Evolutionary conservation across 108 stramenopile genomes (phyloP), one percentile per base, ranked within the genome.

Genomic region (Skeletonema marinoi): DNA sequence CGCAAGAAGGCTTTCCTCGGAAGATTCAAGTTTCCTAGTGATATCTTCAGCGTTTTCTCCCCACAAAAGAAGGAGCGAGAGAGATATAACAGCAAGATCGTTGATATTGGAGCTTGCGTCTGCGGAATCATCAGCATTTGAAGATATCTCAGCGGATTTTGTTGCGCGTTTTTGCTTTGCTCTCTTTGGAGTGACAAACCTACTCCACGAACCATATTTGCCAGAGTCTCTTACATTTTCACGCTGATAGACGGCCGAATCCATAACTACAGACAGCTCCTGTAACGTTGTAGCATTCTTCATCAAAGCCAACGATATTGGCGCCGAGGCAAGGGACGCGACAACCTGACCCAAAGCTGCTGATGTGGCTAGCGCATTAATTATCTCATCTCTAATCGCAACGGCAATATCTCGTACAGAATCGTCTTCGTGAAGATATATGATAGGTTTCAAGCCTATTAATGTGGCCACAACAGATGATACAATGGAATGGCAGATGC

Each of bases 121-220:
- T 14, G 17, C 30, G 29, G 33, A 19, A 44, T 12, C 32, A 35
- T 63, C 61, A 65, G 41, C 4, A 39, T 38, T 25, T 2, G 46
- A 58, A 14, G 21, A 46, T 51, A 25, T 32, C 11, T 48, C 61
- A 36, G 61, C 30, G 42, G 64, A 59, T 69, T 36, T 50, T 35
- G 68, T 48, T 33, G 32, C 48, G 25, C 62, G 35, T 16, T 69
- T 80, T 54, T 80, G 71, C 25, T 59, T 73, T 58, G 79, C 79
- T 44, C 80, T 70, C 38, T 81, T 81, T 6, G 80, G 80, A 32
- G 80, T 81, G 19, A 81, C 80, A 60, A 81, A 81, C 35, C 36
- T 81, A 16, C 59, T 54, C 80, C 74, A 75, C 9, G 65, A 58
- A 9, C 80, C 80, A 67, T 81, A 81, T 13, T 71, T 75, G 56